These are phyloP conservation scores for Metschnikowia continentalis DNA, from an alignment of 805 yeast species.

Conservation along the genomic window DNA sequence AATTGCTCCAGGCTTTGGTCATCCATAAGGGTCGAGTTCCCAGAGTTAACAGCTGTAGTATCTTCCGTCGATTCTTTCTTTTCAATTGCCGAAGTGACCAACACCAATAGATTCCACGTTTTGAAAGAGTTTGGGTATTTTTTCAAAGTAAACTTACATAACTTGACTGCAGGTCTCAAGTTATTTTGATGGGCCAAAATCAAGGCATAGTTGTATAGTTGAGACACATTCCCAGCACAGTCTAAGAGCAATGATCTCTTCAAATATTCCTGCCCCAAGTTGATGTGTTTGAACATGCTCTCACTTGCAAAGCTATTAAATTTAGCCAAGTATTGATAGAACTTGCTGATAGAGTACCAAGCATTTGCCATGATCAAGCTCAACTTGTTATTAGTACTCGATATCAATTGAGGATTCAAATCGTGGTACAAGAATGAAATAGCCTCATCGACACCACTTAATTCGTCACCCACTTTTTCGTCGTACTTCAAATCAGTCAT, in stretches of 20 bases:
- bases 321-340: conserved; percentile 25
- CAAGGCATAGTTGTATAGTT: conserved; percentile 43
- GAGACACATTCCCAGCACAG: conserved; percentile 28
- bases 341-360: conserved; percentile 36
- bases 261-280: conserved; percentile 16
- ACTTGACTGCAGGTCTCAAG: conserved; percentile 39
- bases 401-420: conserved; percentile 30
- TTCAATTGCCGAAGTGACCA: conserved; percentile 61
- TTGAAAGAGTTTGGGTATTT: conserved; percentile 52
- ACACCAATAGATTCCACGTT: conserved; percentile 63
- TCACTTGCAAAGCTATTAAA: conserved; percentile 23
- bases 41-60: not conserved
- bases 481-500: conserved; percentile 29
- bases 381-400: conserved; percentile 4
- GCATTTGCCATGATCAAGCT: conserved; percentile 27
- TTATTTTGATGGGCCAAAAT: conserved; percentile 43
- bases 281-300: conserved; percentile 12
- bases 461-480: conserved; percentile 11
- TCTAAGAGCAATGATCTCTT: conserved; percentile 36
- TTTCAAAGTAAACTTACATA: conserved; percentile 47
- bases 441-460: conserved; percentile 10
- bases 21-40: not conserved
- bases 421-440: conserved; percentile 35
- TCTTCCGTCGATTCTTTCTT: conserved; percentile 29
- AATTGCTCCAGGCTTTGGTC: not conserved